A percentile compares a stretch with the other conserved stretches of the same genome.
Conservation (phyloP, 140 eudicot genomes). For the Artemisia princeps region DNA sequence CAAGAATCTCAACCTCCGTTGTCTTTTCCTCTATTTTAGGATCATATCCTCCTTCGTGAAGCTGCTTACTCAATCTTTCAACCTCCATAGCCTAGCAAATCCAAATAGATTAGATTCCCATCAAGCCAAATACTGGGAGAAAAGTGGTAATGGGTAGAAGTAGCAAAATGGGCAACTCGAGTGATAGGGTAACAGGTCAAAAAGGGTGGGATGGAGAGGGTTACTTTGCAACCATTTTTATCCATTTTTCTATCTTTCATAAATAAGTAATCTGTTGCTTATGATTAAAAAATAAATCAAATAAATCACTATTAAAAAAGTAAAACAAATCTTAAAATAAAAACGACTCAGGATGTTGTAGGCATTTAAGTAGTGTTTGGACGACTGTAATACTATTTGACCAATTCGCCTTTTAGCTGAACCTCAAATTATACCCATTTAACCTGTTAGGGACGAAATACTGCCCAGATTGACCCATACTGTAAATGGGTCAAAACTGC, state of each 20-base stretch:
- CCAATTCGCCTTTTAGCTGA: background rate
- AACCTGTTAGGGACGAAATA: background rate
- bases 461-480: background rate
- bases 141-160: background rate
- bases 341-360: background rate
- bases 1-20: conserved; percentile 32
- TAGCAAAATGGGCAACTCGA: background rate
- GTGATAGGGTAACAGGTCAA: background rate
- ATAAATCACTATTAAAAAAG: background rate
- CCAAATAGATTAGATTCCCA: conserved; percentile 18
- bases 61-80: conserved; percentile 51
- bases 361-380: background rate
- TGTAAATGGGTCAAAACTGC: background rate
- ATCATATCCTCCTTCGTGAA: conserved; percentile 45
- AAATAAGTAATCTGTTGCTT: background rate
- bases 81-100: conserved; percentile 45
- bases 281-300: background rate
- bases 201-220: background rate
- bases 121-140: background rate
- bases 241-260: background rate
- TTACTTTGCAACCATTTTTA: background rate
- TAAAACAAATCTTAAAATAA: background rate
- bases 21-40: conserved; percentile 30
- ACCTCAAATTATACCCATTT: background rate
- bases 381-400: background rate